These are phyloP conservation scores for Ambrosia artemisiifolia DNA, from an alignment of 129 eudicot genomes.

Conservation along the genomic window DNA sequence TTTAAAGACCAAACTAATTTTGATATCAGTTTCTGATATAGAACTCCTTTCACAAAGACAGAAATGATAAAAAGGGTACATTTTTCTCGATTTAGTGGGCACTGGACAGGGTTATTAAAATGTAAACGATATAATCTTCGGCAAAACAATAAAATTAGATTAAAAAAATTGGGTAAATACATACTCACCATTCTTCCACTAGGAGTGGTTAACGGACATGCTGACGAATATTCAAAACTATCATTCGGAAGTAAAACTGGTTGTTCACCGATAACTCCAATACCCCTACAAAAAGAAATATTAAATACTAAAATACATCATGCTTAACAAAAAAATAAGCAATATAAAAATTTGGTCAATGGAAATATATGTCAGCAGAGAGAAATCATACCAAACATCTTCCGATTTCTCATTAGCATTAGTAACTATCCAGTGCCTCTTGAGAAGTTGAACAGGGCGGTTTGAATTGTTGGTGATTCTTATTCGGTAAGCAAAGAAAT, in stretches of 20 bases:
- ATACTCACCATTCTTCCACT: conserved; percentile 91
- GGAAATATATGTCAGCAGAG: background rate
- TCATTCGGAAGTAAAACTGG: conserved; percentile 91
- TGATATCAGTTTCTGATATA: too few relatives aligned
- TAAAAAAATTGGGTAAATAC: background rate
- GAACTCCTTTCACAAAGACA: too few relatives aligned
- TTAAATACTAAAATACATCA: background rate
- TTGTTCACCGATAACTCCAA: conserved; percentile 97
- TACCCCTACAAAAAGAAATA: conserved; percentile 57
- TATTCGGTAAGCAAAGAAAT: conserved; percentile 85
- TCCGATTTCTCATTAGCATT: conserved; percentile 92
- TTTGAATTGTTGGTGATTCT: conserved; percentile 90
- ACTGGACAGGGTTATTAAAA: background rate
- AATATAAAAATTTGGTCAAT: background rate
- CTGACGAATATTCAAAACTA: conserved; percentile 91
- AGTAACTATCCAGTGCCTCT: conserved; percentile 93
- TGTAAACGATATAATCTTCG: background rate
- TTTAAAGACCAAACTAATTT: too few relatives aligned
- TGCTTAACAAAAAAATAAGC: background rate
- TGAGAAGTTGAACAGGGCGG: conserved; percentile 84
- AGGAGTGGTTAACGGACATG: conserved; percentile 88
- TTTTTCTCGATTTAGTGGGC: background rate
- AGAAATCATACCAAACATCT: conserved; percentile 66
- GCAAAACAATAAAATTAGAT: background rate
- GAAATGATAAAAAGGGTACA: too few relatives aligned